Evolutionary conservation across 495 filamentous ascomycete species (phyloP), one percentile per base, ranked within the genome.

Genomic region (Hypoxylon trugodes): DNA sequence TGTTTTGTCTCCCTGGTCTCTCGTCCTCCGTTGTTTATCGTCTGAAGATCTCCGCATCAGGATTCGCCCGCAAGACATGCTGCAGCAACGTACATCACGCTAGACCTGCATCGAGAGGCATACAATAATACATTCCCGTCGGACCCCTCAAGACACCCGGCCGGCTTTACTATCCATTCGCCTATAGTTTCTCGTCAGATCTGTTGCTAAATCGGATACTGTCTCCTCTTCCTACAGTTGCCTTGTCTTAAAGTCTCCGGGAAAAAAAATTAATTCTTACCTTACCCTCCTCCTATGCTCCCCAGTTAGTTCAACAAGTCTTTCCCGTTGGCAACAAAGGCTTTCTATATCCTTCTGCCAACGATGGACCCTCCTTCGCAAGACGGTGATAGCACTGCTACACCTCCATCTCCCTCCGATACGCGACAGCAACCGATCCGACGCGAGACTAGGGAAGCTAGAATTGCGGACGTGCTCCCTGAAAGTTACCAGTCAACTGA

Each of bases 401-500:
- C 48, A 49, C 63, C 77, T 45, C 66, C 72, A 25, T 78, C 80
- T 19, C 75, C 79, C 5, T 75, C 74, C n/a, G 73, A 80, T 55
- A 75, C 77, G 42, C 78, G 77, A 36, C 70, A 70, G 21, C 73
- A 70, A 9, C 22, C 64, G 6, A 59, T 61, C 19, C 68, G 72
- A 50, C 66, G 66, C 59, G 75, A 77, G 37, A 18, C 59, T 1
- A 50, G 45, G 42, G 70, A 73, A 45, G 18, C 12, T 22, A 66
- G 69, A 52, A 65, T 61, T 15, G 60, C 52, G 22, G 73, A 77
- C 15, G 50, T 55, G n/a, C 37, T 61, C 9, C 64, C 72, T 12
- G 78, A 81, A 49, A 77, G 69, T 61, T 73, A 73, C 33, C 80
- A 79, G 60, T 79, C 79, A 18, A 76, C 76, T 4, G 83, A 82